Conservation (phyloP, 345 rosid species). For the Camelina laxa region DNA sequence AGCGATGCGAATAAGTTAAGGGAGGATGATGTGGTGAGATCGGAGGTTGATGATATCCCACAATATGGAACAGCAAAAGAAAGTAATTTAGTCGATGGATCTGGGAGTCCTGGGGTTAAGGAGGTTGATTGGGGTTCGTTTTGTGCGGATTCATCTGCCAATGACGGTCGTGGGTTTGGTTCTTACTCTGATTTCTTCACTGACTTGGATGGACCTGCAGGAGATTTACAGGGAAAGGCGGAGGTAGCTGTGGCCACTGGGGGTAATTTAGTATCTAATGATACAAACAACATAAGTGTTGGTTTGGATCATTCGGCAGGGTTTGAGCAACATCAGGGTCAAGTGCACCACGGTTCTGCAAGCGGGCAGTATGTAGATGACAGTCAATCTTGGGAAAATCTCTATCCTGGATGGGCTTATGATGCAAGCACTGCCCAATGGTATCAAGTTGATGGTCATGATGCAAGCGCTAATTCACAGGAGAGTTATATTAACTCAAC, state of each 20-base stretch:
- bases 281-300: conserved; percentile 33
- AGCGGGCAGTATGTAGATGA: conserved; percentile 58
- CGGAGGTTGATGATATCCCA: conserved; percentile 35
- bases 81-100: conserved; percentile 44
- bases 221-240: conserved; percentile 48
- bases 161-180: conserved; percentile 63
- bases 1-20: conserved; percentile 32
- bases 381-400: conserved; percentile 73
- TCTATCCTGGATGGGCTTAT: conserved; percentile 92
- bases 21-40: conserved; percentile 37
- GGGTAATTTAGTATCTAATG: conserved; percentile 34
- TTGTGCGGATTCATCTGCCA: conserved; percentile 58
- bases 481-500: conserved; percentile 44
- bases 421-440: conserved; percentile 79
- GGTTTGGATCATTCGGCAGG: conserved; percentile 47
- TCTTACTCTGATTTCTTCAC: conserved; percentile 79
- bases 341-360: conserved; percentile 38
- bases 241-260: conserved; percentile 40
- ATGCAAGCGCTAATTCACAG: conserved; percentile 42
- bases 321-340: conserved; percentile 36
- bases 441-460: conserved; percentile 69
- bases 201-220: conserved; percentile 54
- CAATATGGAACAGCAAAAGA: conserved; percentile 30
- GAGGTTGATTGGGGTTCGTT: conserved; percentile 92
- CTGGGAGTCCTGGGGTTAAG: conserved; percentile 59